These are phyloP conservation scores for Candida labiduridarum DNA, from an alignment of 1,139 yeast genomes.

Conservation along the genomic window DNA sequence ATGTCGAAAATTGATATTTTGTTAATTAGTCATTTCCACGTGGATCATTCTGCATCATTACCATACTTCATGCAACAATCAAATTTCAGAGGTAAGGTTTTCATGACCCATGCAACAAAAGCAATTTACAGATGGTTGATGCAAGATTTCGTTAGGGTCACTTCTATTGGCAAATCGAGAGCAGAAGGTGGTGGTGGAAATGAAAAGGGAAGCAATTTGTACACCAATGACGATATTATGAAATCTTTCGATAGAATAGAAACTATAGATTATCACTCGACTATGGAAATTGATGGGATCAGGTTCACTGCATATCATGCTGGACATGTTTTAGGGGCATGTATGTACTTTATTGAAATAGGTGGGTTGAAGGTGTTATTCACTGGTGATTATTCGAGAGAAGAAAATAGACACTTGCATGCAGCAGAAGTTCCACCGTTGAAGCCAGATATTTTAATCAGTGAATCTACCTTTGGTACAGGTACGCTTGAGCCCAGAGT, in stretches of 20 bases:
- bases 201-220: constrained; percentile 50
- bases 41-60: constrained; percentile 96
- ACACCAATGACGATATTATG: constrained; percentile 87
- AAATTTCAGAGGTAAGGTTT: constrained; percentile 89
- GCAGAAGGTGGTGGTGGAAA: constrained; percentile 25
- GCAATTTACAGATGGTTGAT: constrained; percentile 95
- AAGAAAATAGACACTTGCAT: constrained; percentile 91
- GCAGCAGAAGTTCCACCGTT: constrained; percentile 93
- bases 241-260: constrained; percentile 89
- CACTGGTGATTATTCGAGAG: constrained; percentile 97
- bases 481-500: constrained; percentile 92
- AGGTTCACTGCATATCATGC: constrained; percentile 98
- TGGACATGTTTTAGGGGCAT: constrained; percentile 98
- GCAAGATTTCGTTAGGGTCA: constrained; percentile 92
- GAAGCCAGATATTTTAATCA: constrained; percentile 85
- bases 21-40: constrained; percentile 89
- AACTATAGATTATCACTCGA: constrained; percentile 93
- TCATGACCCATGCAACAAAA: constrained; percentile 99
- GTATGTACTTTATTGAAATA: constrained; percentile 93
- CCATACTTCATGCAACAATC: constrained; percentile 99
- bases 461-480: constrained; percentile 97
- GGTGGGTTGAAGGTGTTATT: constrained; percentile 88
- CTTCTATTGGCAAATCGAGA: constrained; percentile 57
- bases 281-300: constrained; percentile 91
- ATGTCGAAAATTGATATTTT: constrained; percentile 82